Evolutionary conservation across 2,329 filamentous ascomycete genomes (phyloP).

Genomic region (Ascomycota sp.): DNA sequence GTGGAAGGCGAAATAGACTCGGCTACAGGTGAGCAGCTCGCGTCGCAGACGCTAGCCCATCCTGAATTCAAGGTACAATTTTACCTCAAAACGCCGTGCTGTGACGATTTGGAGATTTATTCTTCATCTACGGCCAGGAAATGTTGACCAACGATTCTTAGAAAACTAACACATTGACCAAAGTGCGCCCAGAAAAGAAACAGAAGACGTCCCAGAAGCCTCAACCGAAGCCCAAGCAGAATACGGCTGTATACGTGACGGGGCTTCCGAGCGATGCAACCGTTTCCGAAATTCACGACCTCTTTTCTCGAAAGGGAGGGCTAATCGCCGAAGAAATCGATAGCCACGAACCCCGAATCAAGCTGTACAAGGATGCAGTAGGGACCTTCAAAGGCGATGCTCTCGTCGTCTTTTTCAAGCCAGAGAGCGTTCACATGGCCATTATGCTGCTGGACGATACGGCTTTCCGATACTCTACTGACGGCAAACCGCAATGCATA

Average conservation of each 20-base stretch:
- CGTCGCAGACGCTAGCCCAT: too few species aligned
- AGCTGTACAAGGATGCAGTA: slow-evolving; percentile 67
- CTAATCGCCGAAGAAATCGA: slow-evolving; percentile 92
- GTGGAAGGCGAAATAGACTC: too few species aligned
- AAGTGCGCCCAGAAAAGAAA: slow-evolving; percentile 21
- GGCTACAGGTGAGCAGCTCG: too few species aligned
- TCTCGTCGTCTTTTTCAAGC: slow-evolving; percentile 83
- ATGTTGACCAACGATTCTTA: too few species aligned
- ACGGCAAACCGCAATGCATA: slow-evolving; percentile 33
- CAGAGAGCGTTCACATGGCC: slow-evolving; percentile 75
- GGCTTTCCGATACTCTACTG: slow-evolving; percentile 47
- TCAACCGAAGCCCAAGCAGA: slow-evolving; percentile 37
- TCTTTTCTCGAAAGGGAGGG: slow-evolving; percentile 69
- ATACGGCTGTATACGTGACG: slow-evolving; percentile 84
- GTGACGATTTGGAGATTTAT: too few species aligned
- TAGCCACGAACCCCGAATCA: slow-evolving; percentile 70
- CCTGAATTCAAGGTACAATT: too few species aligned
- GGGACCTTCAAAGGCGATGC: slow-evolving; percentile 88
- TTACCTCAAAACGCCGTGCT: too few species aligned
- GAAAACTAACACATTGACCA: slow-evolving; percentile 13
- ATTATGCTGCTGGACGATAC: slow-evolving; percentile 66
- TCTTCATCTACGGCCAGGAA: too few species aligned
- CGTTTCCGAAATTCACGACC: slow-evolving; percentile 57
- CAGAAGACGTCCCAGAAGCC: too few species aligned
- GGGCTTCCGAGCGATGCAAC: slow-evolving; percentile 66